A percentile compares a stretch with the other conserved stretches of the same genome.
Conservation (phyloP, 352 stramenopile genomes). For the Pythium grandisporangium region DNA sequence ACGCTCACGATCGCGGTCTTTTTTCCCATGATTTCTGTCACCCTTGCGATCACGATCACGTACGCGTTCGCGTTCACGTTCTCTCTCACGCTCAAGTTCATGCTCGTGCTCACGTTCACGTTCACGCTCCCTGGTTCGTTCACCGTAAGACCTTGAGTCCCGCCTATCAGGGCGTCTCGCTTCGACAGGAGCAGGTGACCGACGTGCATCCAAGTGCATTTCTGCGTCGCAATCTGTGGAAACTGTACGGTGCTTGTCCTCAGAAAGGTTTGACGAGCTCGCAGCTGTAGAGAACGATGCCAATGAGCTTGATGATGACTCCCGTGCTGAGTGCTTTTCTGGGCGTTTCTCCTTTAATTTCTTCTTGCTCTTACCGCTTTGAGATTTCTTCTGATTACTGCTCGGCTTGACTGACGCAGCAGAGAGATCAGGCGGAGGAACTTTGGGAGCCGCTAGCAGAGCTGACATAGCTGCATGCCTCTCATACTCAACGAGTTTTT, state of each 20-base stretch:
- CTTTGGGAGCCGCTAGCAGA: conserved; percentile 3
- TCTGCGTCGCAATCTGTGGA: too few species aligned
- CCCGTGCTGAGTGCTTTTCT: conserved; percentile 6
- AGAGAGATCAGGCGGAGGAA: too few species aligned
- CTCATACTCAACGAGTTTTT: conserved; percentile 56
- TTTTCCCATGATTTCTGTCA: conserved; percentile 13
- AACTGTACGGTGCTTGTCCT: too few species aligned
- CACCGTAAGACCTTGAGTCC: conserved; percentile 2
- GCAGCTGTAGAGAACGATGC: conserved; percentile 2
- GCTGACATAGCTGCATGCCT: conserved; percentile 37
- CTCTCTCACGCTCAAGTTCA: conserved; percentile 14
- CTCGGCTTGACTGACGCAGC: too few species aligned
- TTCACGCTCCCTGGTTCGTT: neutral
- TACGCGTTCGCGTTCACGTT: conserved; percentile 11
- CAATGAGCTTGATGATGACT: conserved; percentile 10
- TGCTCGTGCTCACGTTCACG: neutral
- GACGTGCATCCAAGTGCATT: conserved; percentile 6
- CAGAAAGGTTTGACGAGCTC: conserved; percentile 11
- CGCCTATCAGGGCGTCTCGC: conserved; percentile 8
- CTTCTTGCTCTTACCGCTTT: conserved; percentile 28
- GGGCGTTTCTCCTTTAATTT: conserved; percentile 1
- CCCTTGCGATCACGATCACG: conserved; percentile 2
- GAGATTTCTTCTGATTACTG: too few species aligned
- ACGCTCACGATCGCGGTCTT: conserved; percentile 11
- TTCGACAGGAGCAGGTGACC: conserved; percentile 21